A percentile compares a stretch with the other conserved stretches of the same genome.
Conservation (phyloP, 1,139 yeast species). For the Yamadazyma aaseri region DNA sequence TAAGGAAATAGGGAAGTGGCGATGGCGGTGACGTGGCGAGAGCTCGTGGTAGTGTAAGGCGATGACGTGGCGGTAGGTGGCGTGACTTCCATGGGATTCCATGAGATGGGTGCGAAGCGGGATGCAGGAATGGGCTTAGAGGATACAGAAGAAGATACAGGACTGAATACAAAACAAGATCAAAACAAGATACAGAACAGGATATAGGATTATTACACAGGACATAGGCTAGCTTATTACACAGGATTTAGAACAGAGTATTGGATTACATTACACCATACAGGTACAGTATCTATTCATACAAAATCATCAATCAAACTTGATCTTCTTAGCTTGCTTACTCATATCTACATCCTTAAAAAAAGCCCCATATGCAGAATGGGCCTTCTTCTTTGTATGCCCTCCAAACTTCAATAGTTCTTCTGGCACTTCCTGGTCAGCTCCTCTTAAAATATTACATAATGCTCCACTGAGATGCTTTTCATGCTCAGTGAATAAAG, state of each 20-base stretch:
- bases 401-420: constrained; percentile 94
- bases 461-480: constrained; percentile 95
- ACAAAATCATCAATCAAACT: constrained; percentile 49
- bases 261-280: too few species aligned
- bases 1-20: too few species aligned
- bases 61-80: neutral
- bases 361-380: constrained; percentile 95
- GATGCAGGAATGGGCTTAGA: too few species aligned
- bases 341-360: constrained; percentile 86
- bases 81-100: constrained; percentile 1
- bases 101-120: too few species aligned
- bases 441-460: constrained; percentile 88
- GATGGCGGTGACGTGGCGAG: neutral
- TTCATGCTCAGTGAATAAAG: constrained; percentile 94
- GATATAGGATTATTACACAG: too few species aligned
- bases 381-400: constrained; percentile 96
- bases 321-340: constrained; percentile 88
- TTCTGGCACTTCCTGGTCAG: constrained; percentile 95
- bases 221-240: too few species aligned
- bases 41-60: neutral
- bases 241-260: too few species aligned
- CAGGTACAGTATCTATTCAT: neutral
- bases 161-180: too few species aligned
- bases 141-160: too few species aligned
- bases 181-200: too few species aligned